Evolutionary conservation across 306 rosid genomes (phyloP), one percentile per base, ranked within the genome.

Genomic region (Erythrophleum fordii): DNA sequence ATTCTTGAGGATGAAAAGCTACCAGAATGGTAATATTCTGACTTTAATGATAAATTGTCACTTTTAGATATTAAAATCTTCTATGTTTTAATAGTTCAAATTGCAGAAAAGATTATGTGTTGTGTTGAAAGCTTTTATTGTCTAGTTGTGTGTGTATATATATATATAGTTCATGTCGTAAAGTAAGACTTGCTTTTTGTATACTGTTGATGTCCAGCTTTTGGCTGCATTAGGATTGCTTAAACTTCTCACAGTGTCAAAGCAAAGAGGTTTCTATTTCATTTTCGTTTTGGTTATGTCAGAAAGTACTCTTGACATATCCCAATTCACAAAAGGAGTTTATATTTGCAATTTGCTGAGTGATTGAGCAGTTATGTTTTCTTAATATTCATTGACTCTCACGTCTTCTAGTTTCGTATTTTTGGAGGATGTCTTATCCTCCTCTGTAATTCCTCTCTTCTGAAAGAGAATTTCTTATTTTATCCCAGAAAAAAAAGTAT

Each of bases 21-120:
- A 49, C 98, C 98, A 25, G 97, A 93, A 86, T 95, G 99, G 98
- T 95, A 93, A 90, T 69, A 12, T 78, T 79, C 58, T 77, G 79
- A 26, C 17, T 83, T 51, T 26, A 67, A 7, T 35, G 5, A 10
- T 17, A 37, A n/a, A n/a, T n/a, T 37, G 31, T 17, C 53, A 37
- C 46, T 34, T 34, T 76, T 34, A 69, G 51, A 62, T 52, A 51
- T 62, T 25, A 37, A 26, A 39, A 26, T 62, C 14, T 71, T 55
- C 48, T 35, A 13, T 58, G 72, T 18, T 13, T 61, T 49, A 65
- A 44, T 53, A 2, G 20, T 41, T 52, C 45, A 12, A n/a, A 51
- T 25, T 12, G 79, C 28, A 17, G 28, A 11, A 45, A 62, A 49
- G 20, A 64, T 75, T 34, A 65, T 45, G 44, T 82, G 35, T 13